Evolutionary conservation across 1,284 basidiomycete species (phyloP).

Genomic region (Boletus smithii): DNA sequence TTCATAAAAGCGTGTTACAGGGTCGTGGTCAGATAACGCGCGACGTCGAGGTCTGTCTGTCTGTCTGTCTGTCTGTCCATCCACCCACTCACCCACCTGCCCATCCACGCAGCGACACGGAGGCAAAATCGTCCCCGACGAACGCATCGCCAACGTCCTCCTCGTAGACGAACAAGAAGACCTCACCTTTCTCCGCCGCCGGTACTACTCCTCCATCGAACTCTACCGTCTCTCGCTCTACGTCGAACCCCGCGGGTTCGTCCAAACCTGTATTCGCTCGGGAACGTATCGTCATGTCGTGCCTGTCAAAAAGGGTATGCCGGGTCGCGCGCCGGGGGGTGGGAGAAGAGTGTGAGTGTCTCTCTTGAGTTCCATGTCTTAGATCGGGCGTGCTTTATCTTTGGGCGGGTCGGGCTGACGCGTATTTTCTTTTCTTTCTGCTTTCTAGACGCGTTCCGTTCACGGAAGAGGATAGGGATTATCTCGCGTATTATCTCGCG

Average conservation of each 20-base stretch:
- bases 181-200: constrained; percentile 19
- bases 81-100: too few relatives aligned
- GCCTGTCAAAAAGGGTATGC: constrained; percentile 22
- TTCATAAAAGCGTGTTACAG: constrained; percentile 29
- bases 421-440: neutral
- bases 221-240: constrained; percentile 17
- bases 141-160: constrained; percentile 26
- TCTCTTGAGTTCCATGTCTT: too few relatives aligned
- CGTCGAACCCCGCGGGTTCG: constrained; percentile 27
- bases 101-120: constrained; percentile 18
- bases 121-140: constrained; percentile 17
- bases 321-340: constrained; percentile 15
- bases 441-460: constrained; percentile 21
- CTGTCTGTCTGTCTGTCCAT: neutral
- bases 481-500: constrained; percentile 29
- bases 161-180: constrained; percentile 31
- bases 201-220: constrained; percentile 26
- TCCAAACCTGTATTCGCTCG: constrained; percentile 19
- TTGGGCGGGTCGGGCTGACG: neutral
- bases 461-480: constrained; percentile 24
- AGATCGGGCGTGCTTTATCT: neutral
- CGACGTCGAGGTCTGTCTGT: constrained; percentile 22
- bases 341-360: constrained; percentile 9
- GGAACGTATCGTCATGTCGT: constrained; percentile 14
- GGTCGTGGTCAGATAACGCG: constrained; percentile 20